Evolutionary conservation across 805 yeast genomes (phyloP), one percentile per base, ranked within the genome.

Genomic region (Cephaloascus fragrans): DNA sequence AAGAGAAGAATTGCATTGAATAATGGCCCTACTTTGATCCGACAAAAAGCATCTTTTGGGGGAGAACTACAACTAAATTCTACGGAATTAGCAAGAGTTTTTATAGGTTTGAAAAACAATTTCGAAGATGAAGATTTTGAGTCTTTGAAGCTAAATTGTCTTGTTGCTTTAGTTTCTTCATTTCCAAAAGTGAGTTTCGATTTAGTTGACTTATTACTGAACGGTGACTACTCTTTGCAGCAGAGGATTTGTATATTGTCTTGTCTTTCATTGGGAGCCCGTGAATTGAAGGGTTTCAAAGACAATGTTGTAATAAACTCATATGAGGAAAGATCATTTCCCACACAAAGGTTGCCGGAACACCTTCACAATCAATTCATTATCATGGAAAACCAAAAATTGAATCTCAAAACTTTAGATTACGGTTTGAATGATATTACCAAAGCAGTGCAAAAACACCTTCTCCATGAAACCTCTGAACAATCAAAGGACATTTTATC

Each of bases 211-310:
- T 54, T 80, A 15, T 60, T 88, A 15, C 61, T 75, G 28, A 65
- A 71, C 0, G 88, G 89, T 0, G 98, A 90, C 50, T 76, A 82
- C 44, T 86, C 95, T 0, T 55, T 93, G 16, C 93, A 83, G 44
- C 89, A 81, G 43, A 59, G 97, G 36, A 66, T 89, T 59, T 60
- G 74, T 20, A 64, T 89, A 6, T 56, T 93, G 16, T 75, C 89
- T 3, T 62, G 84, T 1, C 52, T 86, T 10, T 80, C 89, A 0
- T 59, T 88, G 18, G 74, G 84, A 3, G 86, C 88, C 0, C 59
- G 95, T 43, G 87, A 83, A 45, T 62, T 88, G 8, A 63, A 82
- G 34, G 90, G 88, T 0, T 55, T 66, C 23, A 66, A 69, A 3
- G 90, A 81, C 52, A 64, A 53, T 1, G 44, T 48, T 0, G 67